Evolutionary conservation across 257 asterid genomes (phyloP).

Genomic region (Leonotis leonurus): DNA sequence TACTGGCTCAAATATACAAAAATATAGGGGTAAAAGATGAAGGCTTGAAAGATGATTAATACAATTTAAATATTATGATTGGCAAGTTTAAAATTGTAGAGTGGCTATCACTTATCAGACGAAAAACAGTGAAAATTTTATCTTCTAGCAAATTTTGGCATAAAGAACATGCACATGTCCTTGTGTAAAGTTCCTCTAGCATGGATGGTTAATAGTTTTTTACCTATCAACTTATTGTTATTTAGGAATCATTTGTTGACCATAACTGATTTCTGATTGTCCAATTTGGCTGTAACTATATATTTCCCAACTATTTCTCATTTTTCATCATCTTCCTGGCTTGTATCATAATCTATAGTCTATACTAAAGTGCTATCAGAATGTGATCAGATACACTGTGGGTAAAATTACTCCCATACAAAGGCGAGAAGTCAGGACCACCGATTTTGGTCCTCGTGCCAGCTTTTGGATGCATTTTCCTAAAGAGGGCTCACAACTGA

Average conservation of each 20-base stretch:
- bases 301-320: not conserved
- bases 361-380: conserved; percentile 19
- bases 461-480: conserved; percentile 98
- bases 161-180: not conserved
- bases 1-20: no score
- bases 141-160: not conserved
- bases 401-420: conserved; percentile 98
- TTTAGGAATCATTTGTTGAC: not conserved
- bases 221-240: not conserved
- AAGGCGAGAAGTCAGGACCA: conserved; percentile 74
- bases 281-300: no score
- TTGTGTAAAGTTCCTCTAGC: not conserved
- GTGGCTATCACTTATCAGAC: not conserved
- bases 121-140: not conserved
- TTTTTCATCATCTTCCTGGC: not conserved
- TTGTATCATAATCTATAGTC: conserved; percentile 8
- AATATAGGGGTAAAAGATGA: no score
- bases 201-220: not conserved
- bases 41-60: not conserved
- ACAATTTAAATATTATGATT: not conserved
- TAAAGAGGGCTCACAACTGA: conserved; percentile 77
- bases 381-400: conserved; percentile 74
- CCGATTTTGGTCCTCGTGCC: conserved; percentile 86
- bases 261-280: conserved; percentile 9
- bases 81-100: not conserved